A percentile compares a stretch with the other conserved stretches of the same genome.
These are phyloP conservation scores for Alternaria gansuensis DNA, from an alignment of 2,329 filamentous ascomycete species.

Conservation along the genomic window DNA sequence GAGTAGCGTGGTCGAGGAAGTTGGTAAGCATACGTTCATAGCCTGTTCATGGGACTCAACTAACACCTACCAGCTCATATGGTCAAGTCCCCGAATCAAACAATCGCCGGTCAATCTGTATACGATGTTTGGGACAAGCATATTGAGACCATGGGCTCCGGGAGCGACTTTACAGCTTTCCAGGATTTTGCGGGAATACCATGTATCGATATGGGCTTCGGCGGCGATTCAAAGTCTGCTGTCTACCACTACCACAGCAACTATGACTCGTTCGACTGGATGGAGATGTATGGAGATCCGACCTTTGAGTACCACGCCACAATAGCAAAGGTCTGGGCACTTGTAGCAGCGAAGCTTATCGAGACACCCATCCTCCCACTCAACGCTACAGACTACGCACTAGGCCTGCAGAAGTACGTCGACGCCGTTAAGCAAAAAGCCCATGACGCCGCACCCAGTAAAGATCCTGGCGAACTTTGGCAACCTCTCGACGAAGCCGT, in stretches of 20 bases:
- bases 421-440: slow-evolving; percentile 52
- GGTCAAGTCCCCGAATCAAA: slow-evolving; percentile 71
- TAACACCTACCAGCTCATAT: slow-evolving; percentile 38
- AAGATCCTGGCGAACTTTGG: slow-evolving; percentile 53
- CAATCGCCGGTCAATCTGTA: slow-evolving; percentile 72
- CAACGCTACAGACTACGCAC: slow-evolving; percentile 59
- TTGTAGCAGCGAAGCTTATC: slow-evolving; percentile 58
- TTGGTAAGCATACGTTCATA: slow-evolving; percentile 52
- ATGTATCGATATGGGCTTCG: slow-evolving; percentile 59
- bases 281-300: slow-evolving; percentile 77
- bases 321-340: slow-evolving; percentile 57
- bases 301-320: slow-evolving; percentile 66
- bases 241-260: slow-evolving; percentile 84
- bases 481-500: slow-evolving; percentile 60
- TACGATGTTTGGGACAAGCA: slow-evolving; percentile 67
- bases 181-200: slow-evolving; percentile 63
- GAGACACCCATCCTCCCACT: slow-evolving; percentile 60
- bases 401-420: slow-evolving; percentile 55
- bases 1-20: slow-evolving; percentile 74
- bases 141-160: slow-evolving; percentile 65
- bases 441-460: slow-evolving; percentile 16
- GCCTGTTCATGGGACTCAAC: not conserved
- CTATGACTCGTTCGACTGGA: slow-evolving; percentile 86
- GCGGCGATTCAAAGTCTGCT: slow-evolving; percentile 51
- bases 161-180: slow-evolving; percentile 63